Evolutionary conservation across 2,329 filamentous ascomycete genomes (phyloP), one percentile per base, ranked within the genome.

Genomic region (Phialophora tarda): DNA sequence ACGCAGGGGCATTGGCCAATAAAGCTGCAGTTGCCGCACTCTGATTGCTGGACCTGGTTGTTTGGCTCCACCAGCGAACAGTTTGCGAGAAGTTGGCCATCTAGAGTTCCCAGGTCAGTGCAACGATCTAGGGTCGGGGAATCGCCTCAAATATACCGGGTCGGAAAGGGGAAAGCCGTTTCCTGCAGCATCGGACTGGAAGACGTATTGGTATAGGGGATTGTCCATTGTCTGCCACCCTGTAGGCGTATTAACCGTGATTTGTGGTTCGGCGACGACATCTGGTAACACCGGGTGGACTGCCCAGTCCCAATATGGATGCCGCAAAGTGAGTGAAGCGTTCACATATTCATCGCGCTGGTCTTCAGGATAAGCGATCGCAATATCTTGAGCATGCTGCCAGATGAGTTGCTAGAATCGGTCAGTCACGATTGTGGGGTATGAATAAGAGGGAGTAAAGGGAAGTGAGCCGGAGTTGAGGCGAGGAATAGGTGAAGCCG

Each of bases 231-330:
- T 76, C 47, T 74, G 72, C 7, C 66, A 66, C 50, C 81, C 81
- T 11, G 70, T 69, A 4, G 81, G 79, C 62, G 78, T 80, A 62
- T 76, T 82, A 30, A 83, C 77, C 10, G 75, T 73, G 54, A 85
- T 78, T 4, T 74, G 78, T 58, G 77, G 74, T 11, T 73, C 71
- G 6, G 76, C 75, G 14, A 83, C 69, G 66, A 79, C 78, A 11
- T 74, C 76, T n/a, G 76, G 76, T 55, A 78, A 59, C 10, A 67
- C 61, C 1, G 74, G 71, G 67, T 76, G 66, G n/a, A 65, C 68
- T 79, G 81, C 79, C 80, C 80, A 83, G 71, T 84, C 82, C 82
- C 82, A 84, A 72, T 81, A 84, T 2, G 82, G 82, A 21, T 82
- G 74, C 32, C 82, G 77, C 28, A 84, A 73, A n/a, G 71, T 76